phyloP scores from a whole-genome alignment of 2,329 filamentous ascomycete species.

The Lecanicillium sp. region DNA sequence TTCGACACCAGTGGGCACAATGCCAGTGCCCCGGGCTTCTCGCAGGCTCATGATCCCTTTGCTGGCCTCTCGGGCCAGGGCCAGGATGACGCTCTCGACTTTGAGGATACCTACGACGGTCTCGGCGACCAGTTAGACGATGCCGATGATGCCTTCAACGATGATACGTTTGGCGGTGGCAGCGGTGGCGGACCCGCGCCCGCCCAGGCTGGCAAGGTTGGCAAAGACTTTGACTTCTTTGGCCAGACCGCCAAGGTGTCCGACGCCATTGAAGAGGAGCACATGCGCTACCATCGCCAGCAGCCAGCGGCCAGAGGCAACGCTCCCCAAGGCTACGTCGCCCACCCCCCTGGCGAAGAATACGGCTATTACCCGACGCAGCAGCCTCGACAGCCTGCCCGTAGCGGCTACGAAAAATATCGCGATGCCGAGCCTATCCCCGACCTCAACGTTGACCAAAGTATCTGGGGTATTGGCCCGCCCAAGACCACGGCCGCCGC shows the following conservation, averaged over 20 bases:
- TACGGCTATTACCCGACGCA: slow-evolving; percentile 32
- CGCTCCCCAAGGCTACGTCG: slow-evolving; percentile 25
- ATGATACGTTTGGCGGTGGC: slow-evolving; percentile 74
- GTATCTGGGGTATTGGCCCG: slow-evolving; percentile 77
- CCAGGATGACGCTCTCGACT: slow-evolving; percentile 56
- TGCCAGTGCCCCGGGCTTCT: slow-evolving; percentile 67
- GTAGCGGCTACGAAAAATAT: slow-evolving; percentile 89
- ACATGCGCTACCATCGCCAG: slow-evolving; percentile 73
- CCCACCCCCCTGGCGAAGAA: slow-evolving; percentile 22
- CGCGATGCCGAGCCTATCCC: slow-evolving; percentile 75
- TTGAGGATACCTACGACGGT: slow-evolving; percentile 96
- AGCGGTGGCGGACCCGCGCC: slow-evolving; percentile 33
- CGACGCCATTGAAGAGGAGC: slow-evolving; percentile 82
- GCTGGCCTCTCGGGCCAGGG: slow-evolving; percentile 64
- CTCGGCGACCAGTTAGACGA: slow-evolving; percentile 87
- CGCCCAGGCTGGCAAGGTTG: slow-evolving; percentile 46
- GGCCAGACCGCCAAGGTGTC: slow-evolving; percentile 84
- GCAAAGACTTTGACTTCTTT: slow-evolving; percentile 96
- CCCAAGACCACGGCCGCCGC: slow-evolving; percentile 28
- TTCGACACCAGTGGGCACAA: slow-evolving; percentile 67
- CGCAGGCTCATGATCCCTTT: slow-evolving; percentile 78
- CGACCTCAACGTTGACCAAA: slow-evolving; percentile 86
- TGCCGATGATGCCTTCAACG: slow-evolving; percentile 88
- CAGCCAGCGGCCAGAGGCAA: slow-evolving; percentile 44
- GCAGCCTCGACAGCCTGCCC: slow-evolving; percentile 40